Base-by-base conservation (phyloP, 2,329 filamentous ascomycete genomes). In the Aspergillus niger region DNA sequence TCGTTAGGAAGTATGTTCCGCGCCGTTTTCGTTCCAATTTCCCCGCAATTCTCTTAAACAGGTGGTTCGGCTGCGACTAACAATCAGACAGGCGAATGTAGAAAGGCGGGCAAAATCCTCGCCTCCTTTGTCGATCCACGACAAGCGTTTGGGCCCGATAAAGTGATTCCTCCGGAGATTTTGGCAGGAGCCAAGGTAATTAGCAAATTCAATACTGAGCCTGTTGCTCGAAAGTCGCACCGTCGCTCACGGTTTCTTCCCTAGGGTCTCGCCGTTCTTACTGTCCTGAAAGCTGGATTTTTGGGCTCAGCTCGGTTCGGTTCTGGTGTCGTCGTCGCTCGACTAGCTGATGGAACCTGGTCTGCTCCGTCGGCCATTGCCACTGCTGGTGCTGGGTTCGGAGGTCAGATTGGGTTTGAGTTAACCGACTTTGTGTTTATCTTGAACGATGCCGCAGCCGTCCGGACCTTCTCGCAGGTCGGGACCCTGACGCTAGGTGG, bases 31-130 rank as follows among this genome's bases (percentile, higher is more conserved):
- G 51, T 54, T 57, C 55, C 58, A 53, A 22, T 63, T 72, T 71
- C 73, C 70, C 74, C 74, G 72, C 73, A 75, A 66, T 72, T 59
- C 60, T 36, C 55, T 58, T 49, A 65, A 36, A 64, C 65, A 57
- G 58, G 38, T 58, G 52, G 61, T 66, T 43, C n/a, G 43, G 38
- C 52, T 28, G 39, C n/a, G 41, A 55, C 52, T 55, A 47, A 55
- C 39, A 43, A 10, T 4, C 53, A 44, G 26, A 47, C 78, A 97
- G 94, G 92, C 82, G 95, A 99, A 82, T 98, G 95, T 81, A 95
- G 90, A 78, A 99, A 99, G 80, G 95, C 92, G 75, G 91, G 91
- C 74, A 97, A 96, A 83, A 98, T 98, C 72, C 86, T 99, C 69
- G 86, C 91, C 49, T 96, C 93, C 11, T 99, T 99, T 76, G 86